phyloP scores from a whole-genome alignment of 768 basidiomycete species.

The Asterophora parasitica region DNA sequence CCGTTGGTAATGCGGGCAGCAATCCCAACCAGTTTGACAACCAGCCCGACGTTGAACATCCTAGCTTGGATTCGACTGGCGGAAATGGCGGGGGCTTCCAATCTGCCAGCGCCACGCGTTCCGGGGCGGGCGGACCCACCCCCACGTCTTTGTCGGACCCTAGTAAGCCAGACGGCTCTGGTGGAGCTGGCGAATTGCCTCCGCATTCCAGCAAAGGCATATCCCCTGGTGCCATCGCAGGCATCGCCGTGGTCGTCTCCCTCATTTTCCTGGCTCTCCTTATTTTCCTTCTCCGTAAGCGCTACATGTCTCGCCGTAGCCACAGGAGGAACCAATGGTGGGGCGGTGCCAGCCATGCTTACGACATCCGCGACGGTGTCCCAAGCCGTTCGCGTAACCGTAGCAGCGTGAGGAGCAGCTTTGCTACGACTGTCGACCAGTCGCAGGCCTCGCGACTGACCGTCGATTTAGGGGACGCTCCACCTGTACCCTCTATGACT shows the following conservation, averaged over 20 bases:
- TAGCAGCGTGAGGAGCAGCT: constrained; percentile 48
- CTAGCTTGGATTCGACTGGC: not conserved
- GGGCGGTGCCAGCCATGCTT: constrained; percentile 18
- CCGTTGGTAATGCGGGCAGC: constrained; percentile 2
- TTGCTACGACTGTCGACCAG: constrained; percentile 57
- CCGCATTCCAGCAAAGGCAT: constrained; percentile 18
- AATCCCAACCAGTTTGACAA: not conserved
- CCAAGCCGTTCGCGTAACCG: constrained; percentile 13
- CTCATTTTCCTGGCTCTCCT: constrained; percentile 31
- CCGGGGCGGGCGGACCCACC: not conserved
- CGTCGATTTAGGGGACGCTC: constrained; percentile 24
- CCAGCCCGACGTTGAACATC: constrained; percentile 3
- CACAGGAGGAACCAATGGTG: constrained; percentile 40
- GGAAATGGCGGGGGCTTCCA: not conserved
- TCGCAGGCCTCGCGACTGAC: constrained; percentile 23
- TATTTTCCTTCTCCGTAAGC: constrained; percentile 43
- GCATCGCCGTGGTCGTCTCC: constrained; percentile 32
- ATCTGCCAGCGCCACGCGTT: constrained; percentile 2
- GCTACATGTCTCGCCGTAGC: constrained; percentile 36
- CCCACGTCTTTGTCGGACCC: constrained; percentile 12
- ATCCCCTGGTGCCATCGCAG: constrained; percentile 45
- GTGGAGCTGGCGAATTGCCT: constrained; percentile 8
- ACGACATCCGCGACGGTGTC: constrained; percentile 21
- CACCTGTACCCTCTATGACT: constrained; percentile 49
- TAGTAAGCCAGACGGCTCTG: not conserved